These are phyloP conservation scores for Jamesozyma piceae DNA, from an alignment of 805 yeast genomes.

Conservation along the genomic window DNA sequence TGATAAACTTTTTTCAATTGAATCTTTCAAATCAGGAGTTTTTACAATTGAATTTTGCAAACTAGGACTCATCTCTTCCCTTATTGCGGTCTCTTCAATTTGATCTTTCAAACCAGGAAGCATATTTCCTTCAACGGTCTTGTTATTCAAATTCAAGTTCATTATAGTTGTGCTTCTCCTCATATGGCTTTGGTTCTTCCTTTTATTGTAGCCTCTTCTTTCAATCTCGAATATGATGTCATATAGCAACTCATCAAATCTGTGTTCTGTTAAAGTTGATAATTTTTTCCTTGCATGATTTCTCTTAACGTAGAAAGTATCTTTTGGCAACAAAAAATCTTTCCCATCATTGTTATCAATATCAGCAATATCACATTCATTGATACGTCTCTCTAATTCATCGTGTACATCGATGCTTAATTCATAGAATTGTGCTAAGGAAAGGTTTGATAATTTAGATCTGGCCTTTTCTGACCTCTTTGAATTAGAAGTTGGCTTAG, in stretches of 20 bases:
- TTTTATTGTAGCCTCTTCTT: slow-evolving; percentile 41
- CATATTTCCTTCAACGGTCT: neutral
- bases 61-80: neutral
- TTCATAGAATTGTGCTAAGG: slow-evolving; percentile 76
- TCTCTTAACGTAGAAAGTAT: slow-evolving; percentile 39
- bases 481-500: slow-evolving; percentile 21
- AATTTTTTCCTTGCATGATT: slow-evolving; percentile 90
- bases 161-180: slow-evolving; percentile 21
- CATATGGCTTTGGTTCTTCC: neutral
- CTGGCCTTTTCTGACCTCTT: slow-evolving; percentile 69
- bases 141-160: neutral
- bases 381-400: slow-evolving; percentile 72
- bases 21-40: neutral
- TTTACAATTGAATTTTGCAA: neutral
- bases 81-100: neutral
- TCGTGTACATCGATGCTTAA: slow-evolving; percentile 90
- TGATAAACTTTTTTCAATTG: neutral
- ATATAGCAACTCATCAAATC: slow-evolving; percentile 82
- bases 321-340: slow-evolving; percentile 55
- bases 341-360: neutral
- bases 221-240: slow-evolving; percentile 84
- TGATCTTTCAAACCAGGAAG: neutral
- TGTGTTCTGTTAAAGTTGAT: slow-evolving; percentile 64
- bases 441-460: slow-evolving; percentile 71
- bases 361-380: slow-evolving; percentile 32